Percentiles rank a stretch among this genome's conserved stretches.
Conservation (phyloP, 78 protist genomes). For the Dictyostelium firmibasis region DNA sequence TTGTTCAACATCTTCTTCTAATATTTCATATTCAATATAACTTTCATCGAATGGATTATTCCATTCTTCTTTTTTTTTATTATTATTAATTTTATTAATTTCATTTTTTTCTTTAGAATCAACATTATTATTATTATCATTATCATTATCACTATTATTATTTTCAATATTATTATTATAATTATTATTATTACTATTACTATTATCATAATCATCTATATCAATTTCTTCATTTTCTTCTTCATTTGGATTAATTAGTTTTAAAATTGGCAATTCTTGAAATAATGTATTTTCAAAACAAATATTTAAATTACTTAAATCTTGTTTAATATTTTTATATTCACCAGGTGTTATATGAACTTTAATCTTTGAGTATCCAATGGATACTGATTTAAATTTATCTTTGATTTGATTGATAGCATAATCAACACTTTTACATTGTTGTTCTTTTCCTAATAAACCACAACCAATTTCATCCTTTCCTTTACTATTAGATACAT, state of each 20-base stretch:
- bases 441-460: background rate
- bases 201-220: background rate
- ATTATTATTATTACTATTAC: too few species aligned
- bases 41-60: background rate
- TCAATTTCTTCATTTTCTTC: background rate
- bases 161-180: too few species aligned
- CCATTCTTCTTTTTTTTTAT: background rate
- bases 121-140: too few species aligned
- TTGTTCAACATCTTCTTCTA: background rate
- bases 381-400: background rate
- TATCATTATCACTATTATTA: too few species aligned
- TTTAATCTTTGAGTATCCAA: background rate
- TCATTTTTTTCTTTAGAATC: background rate
- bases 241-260: background rate
- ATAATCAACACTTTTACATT: background rate
- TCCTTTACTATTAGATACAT: background rate
- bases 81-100: too few species aligned
- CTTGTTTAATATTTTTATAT: background rate
- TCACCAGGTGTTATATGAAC: background rate
- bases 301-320: background rate
- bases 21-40: slow-evolving; percentile 24
- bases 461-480: background rate
- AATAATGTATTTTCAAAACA: background rate
- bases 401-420: background rate
- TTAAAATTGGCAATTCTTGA: background rate